These are phyloP conservation scores for Chaetomiaceae sp. DNA, from an alignment of 2,329 filamentous ascomycete genomes.

Conservation along the genomic window DNA sequence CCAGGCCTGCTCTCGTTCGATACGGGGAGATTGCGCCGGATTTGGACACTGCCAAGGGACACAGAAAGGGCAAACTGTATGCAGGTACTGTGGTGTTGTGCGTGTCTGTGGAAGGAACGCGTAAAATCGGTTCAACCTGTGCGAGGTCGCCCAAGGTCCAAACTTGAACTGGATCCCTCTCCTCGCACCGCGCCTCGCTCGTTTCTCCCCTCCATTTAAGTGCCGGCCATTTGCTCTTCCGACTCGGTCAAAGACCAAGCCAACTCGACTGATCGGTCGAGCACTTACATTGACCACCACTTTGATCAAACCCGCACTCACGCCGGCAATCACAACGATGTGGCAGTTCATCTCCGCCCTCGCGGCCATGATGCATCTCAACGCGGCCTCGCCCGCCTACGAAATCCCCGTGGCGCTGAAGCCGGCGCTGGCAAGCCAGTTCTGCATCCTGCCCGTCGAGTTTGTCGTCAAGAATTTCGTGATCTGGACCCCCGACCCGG, in stretches of 20 bases:
- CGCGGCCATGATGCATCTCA: conserved; percentile 14
- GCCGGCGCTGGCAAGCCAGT: conserved; percentile 17
- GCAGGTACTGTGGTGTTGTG: conserved; percentile 5
- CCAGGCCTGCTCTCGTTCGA: not conserved
- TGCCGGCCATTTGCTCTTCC: not conserved
- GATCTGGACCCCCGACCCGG: conserved; percentile 28
- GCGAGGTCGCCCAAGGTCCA: not conserved
- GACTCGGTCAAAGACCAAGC: not conserved
- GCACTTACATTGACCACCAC: not conserved
- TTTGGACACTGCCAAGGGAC: not conserved
- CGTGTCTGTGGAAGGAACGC: conserved; percentile 3
- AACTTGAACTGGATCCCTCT: not conserved
- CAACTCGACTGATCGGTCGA: not conserved
- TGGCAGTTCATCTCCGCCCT: conserved; percentile 14
- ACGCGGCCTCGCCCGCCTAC: conserved; percentile 19
- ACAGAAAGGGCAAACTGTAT: not conserved
- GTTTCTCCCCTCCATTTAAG: not conserved
- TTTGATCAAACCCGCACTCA: not conserved
- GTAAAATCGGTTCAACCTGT: not conserved
- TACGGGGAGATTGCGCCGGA: not conserved
- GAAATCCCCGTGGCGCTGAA: conserved; percentile 17
- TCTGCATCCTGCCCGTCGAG: conserved; percentile 36
- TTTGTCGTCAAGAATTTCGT: conserved; percentile 39
- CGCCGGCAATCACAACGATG: conserved; percentile 6
- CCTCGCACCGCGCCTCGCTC: not conserved